Percentiles rank a stretch among this genome's conserved stretches.
phyloP scores from a whole-genome alignment of 176 grass and related monocot species.

The Pharus latifolius region DNA sequence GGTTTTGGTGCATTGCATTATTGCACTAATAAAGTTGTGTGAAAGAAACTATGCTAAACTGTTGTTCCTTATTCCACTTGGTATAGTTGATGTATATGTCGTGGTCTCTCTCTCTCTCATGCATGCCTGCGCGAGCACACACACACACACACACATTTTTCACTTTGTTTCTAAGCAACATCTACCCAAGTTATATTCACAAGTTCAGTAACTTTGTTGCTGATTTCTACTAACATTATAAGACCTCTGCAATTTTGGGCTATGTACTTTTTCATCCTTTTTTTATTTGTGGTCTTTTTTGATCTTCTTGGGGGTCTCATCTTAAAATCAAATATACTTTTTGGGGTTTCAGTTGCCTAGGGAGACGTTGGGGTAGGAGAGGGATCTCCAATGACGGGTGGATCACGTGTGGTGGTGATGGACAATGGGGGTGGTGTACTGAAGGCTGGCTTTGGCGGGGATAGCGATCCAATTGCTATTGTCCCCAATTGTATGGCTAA shows the following conservation, averaged over 20 bases:
- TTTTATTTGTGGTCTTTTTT: background rate
- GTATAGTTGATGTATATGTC: too few relatives aligned
- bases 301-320: background rate
- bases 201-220: background rate
- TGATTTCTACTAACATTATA: too few relatives aligned
- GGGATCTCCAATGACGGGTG: slow-evolving; percentile 17
- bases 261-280: background rate
- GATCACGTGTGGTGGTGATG: slow-evolving; percentile 63
- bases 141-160: too few relatives aligned
- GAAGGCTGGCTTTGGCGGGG: slow-evolving; percentile 85
- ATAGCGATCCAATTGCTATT: slow-evolving; percentile 55
- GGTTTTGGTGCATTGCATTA: background rate
- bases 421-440: slow-evolving; percentile 92
- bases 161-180: too few relatives aligned
- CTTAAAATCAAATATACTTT: background rate
- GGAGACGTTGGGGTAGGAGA: background rate
- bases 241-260: background rate
- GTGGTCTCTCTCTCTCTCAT: too few relatives aligned
- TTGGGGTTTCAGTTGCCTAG: background rate
- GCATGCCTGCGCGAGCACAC: too few relatives aligned
- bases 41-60: background rate
- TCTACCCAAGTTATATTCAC: background rate
- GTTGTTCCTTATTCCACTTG: background rate
- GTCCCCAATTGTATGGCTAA: slow-evolving; percentile 89
- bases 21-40: background rate